Evolutionary conservation across 2,329 filamentous ascomycete species (phyloP), one percentile per base, ranked within the genome.

Genomic region (Ceratocystis cubensis): DNA sequence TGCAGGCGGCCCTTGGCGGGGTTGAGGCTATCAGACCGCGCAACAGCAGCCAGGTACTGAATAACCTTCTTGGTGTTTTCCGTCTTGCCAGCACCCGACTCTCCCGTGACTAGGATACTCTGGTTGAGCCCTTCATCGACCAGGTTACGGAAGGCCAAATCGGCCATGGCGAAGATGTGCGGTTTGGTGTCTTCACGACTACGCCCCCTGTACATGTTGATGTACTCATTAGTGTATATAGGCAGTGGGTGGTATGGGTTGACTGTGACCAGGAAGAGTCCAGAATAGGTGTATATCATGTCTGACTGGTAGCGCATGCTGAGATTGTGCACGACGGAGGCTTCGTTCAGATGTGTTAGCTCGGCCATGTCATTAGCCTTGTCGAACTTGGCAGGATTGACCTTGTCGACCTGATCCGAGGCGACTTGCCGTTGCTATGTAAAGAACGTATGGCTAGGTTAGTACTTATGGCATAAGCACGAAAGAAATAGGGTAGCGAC

Each of bases 11-110:
- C 77, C 80, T 86, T 78, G 75, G 82, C 74, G 1, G 87, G 82
- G 0, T 87, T 86, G 68, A 87, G 82, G 0, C 87, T 86, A 68
- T 97, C 93, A 0, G 89, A 85, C 53, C 89, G 88, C 8, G 94
- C 94, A 59, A 99, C 94, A 1, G 94, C 91, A 15, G 94, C 94
- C 56, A 99, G 84, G 73, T 99, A 99, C 73, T 99, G 95, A 66
- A 99, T 99, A 71, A 99, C 94, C 75, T 99, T 99, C 74, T 99
- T 99, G 17, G 94, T 99, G 74, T 99, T 99, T 75, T 99, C 94
- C 0, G 94, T 99, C 78, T 99, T 99, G 71, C 94, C 94, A 44
- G 94, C 94, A 73, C 94, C 94, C 20, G 94, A 99, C 78, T 99
- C 94, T 76, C 94, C 94, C 2, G 94, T 99, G 25, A 99, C 95